Base-by-base conservation (phyloP, 148 eudicot species). In the Drosera capensis region DNA sequence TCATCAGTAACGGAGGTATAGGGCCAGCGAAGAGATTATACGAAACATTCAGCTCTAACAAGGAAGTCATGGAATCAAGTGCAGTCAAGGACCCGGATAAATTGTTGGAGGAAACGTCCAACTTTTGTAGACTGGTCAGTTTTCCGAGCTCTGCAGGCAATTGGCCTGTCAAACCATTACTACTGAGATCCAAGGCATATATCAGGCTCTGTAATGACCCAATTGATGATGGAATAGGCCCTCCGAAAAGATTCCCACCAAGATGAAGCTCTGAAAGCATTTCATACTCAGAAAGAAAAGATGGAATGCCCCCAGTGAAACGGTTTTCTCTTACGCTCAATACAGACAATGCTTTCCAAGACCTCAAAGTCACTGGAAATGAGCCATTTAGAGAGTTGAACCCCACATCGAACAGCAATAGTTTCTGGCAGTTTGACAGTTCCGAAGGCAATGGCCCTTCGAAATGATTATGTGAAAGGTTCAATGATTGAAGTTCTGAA, bases 1-100 rank as follows among this genome's bases (percentile, higher is more conserved):
- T 56, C 62, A 70, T 25, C 45, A 84, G 57, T 19, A 44, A 13
- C 17, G 49, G 43, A 1, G 88, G 90, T 14, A 84, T 51, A 13
- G 85, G 71, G 49, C 95, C 95, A 7, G 62, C 29, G 23, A 84
- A 84, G 50, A 28, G 40, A 58, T 84, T 80, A 51, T 74, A 7
- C 8, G 95, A 77, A 20, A 84, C 64, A 56, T 84, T 67, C 53
- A 80, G 21, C 43, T 36, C 46, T 8, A 43, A 44, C 24, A 84
- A 59, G 25, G 79, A 48, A 45, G 37, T 44, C 48, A 68, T 55
- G 28, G 50, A 23, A 43, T 45, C 54, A 53, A 84, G 51, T 25
- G 62, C 37, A 5, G 56, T 61, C 58, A 84, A 65, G 35, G 58
- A 57, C 38, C 88, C 94, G 3, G 73, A 66, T 15, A 84, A 62